Base-by-base conservation (phyloP, 2,329 filamentous ascomycete species). In the Aspergillus jensenii region DNA sequence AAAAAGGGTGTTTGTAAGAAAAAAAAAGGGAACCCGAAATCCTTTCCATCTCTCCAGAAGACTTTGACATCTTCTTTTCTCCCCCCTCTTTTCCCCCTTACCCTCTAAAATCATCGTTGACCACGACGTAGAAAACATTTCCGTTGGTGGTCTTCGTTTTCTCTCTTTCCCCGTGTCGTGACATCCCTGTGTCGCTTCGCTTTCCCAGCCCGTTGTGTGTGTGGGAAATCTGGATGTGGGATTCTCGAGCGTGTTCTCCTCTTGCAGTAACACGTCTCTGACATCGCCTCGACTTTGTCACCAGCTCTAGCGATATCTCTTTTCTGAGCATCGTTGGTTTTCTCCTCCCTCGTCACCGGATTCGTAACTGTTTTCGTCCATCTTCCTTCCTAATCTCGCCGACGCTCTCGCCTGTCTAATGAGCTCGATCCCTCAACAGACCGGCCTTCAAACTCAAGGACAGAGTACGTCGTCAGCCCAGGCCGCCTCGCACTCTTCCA, bases 381-480 rank as follows among this genome's bases (percentile, higher is more conserved):
- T 56, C 59, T 60, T 62, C 58, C 59, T 60, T 62, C 58, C 40
- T 57, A 51, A 59, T 59, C 58, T 58, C 48, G 37, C 54, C 40
- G 59, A 37, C 35, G 35, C 35, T 60, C 45, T 25, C 49, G 72
- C 70, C 73, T 75, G 71, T 81, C 81, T 84, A 82, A 87, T 87
- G 84, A 86, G 80, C 78, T 85, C 83, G 81, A 82, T 75, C 72
- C 73, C 75, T 71, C 72, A 70, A 65, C 73, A 74, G 70, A 70
- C 72, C 73, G 72, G 81, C 75, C 78, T 79, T 74, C 76, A 81
- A 73, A 75, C 78, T 73, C 77, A 79, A 77, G 78, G 70, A 73
- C 73, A 76, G 70, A 72, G 67, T 66, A 79, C 79, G 72, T 74
- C 79, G 72, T 74, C 78, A 64, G 79, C 74, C 72, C 77, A 79